Conservation (phyloP, 2,329 filamentous ascomycete species). For the Stemphylium vesicarium region DNA sequence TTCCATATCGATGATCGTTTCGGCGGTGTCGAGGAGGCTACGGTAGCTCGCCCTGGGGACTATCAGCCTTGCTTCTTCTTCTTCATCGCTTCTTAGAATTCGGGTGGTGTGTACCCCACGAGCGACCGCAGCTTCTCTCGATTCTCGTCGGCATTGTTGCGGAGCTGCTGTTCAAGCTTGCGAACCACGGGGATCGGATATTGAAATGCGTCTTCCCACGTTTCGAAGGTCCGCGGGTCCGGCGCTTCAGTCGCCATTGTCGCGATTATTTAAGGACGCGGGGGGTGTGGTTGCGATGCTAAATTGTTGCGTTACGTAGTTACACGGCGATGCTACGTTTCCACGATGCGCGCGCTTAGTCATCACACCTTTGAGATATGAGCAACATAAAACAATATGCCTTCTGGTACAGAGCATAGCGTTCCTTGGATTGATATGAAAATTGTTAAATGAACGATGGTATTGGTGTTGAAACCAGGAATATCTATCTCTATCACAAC, state of each 20-base stretch:
- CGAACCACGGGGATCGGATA: slow-evolving; percentile 68
- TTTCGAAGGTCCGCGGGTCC: slow-evolving; percentile 62
- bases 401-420: too few species aligned
- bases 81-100: background rate
- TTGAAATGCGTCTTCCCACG: slow-evolving; percentile 73
- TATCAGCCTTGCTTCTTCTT: slow-evolving; percentile 7
- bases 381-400: background rate
- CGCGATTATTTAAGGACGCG: slow-evolving; percentile 4
- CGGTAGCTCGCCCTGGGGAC: slow-evolving; percentile 72
- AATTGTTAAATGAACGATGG: background rate
- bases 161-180: slow-evolving; percentile 69
- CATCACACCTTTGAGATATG: background rate
- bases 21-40: slow-evolving; percentile 87
- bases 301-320: background rate
- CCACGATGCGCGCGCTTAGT: slow-evolving; percentile 17
- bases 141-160: slow-evolving; percentile 66
- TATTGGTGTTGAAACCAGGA: slow-evolving; percentile 28
- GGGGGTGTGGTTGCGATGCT: slow-evolving; percentile 1
- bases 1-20: slow-evolving; percentile 92
- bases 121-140: slow-evolving; percentile 70
- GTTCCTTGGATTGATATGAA: background rate
- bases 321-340: slow-evolving; percentile 15
- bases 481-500: slow-evolving; percentile 21
- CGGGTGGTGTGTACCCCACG: slow-evolving; percentile 61
- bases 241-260: slow-evolving; percentile 62